phyloP scores from a whole-genome alignment of 805 yeast genomes.

The Spathaspora arborariae region DNA sequence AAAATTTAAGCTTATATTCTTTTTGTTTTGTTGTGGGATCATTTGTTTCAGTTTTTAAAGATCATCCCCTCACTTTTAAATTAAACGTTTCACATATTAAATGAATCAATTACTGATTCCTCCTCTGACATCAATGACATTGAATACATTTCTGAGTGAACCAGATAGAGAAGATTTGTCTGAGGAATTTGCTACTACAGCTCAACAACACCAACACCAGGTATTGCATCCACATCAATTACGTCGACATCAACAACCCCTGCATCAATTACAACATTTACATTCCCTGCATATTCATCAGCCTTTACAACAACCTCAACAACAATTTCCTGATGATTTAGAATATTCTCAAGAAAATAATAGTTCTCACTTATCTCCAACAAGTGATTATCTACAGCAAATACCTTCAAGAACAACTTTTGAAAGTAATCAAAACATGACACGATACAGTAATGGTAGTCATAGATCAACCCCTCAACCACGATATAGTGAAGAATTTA shows the following conservation, averaged over 20 bases:
- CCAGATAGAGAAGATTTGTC: neutral
- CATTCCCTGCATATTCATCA: neutral
- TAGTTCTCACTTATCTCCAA: neutral
- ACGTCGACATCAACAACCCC: neutral
- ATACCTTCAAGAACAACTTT: neutral
- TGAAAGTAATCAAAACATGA: neutral
- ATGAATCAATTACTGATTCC: neutral
- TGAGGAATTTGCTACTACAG: neutral
- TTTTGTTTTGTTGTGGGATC: no score
- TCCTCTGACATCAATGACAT: slow-evolving; percentile 1
- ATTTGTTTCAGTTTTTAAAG: neutral
- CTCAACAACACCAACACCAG: neutral
- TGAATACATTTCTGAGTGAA: slow-evolving; percentile 1
- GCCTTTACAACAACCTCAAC: neutral
- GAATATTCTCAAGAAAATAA: neutral
- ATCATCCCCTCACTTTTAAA: neutral
- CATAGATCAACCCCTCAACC: neutral
- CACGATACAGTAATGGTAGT: neutral
- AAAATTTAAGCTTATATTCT: neutral
- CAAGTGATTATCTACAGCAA: neutral
- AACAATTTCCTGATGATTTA: neutral
- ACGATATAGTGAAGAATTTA: neutral
- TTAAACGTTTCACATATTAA: neutral
- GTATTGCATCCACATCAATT: neutral
- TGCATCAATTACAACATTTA: neutral